phyloP scores from a whole-genome alignment of 768 basidiomycete species.

The Leccinum obscurum region DNA sequence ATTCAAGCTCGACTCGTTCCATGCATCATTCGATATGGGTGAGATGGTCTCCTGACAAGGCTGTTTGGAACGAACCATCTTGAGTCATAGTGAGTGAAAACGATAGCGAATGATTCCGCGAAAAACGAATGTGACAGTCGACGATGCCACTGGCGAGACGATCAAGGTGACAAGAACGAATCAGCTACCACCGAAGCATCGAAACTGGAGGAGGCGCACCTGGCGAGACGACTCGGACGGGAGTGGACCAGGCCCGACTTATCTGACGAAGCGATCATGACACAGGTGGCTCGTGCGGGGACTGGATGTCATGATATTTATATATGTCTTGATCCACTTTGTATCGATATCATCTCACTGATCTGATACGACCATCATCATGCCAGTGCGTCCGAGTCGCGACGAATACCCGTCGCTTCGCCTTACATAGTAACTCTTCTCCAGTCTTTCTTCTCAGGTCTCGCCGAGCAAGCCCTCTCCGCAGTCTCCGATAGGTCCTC shows the following conservation, averaged over 20 bases:
- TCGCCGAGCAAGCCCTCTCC: conserved; percentile 67
- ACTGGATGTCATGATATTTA: background rate
- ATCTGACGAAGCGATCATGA: background rate
- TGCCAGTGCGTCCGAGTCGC: conserved; percentile 18
- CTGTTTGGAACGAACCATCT: no score
- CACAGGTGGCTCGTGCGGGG: background rate
- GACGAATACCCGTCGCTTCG: no score
- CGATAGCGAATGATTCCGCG: no score
- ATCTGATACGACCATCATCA: conserved; percentile 16
- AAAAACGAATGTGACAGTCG: no score
- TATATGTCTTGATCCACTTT: background rate
- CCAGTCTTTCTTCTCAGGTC: conserved; percentile 64
- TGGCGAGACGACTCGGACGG: no score
- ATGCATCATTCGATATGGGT: no score
- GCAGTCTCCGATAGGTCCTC: conserved; percentile 31
- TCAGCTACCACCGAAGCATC: background rate
- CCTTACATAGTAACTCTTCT: background rate
- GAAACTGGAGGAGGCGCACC: background rate
- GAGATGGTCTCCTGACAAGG: no score
- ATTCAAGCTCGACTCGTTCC: no score
- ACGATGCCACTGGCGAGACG: no score
- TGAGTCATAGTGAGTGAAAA: no score
- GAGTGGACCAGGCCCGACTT: no score
- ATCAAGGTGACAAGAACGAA: background rate
- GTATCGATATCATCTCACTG: background rate